Percentiles rank a stretch among this genome's conserved stretches.
Conservation (phyloP, 805 yeast genomes). For the Candida gorgasii region DNA sequence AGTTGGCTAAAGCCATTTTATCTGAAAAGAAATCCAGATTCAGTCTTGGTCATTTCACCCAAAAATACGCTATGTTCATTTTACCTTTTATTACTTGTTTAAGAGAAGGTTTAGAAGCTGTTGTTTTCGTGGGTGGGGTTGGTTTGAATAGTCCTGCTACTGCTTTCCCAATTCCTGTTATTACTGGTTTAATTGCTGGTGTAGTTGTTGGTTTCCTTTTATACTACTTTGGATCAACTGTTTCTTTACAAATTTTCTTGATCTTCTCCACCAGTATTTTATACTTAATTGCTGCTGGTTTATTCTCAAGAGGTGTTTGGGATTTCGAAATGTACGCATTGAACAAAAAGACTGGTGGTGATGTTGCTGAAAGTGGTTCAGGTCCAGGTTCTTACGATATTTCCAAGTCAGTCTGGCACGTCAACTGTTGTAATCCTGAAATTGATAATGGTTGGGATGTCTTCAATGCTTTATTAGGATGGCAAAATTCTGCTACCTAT, state of each 20-base stretch:
- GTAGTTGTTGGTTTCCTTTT: constrained; percentile 63
- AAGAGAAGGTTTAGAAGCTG: constrained; percentile 83
- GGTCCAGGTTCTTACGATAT: constrained; percentile 96
- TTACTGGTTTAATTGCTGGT: constrained; percentile 85
- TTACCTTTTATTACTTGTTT: constrained; percentile 88
- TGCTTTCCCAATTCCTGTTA: constrained; percentile 92
- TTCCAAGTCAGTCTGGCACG: constrained; percentile 84
- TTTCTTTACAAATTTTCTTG: constrained; percentile 86
- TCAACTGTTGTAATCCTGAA: constrained; percentile 95
- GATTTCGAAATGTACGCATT: constrained; percentile 71
- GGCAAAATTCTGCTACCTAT: constrained; percentile 96
- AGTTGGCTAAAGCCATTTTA: constrained; percentile 82
- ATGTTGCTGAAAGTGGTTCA: constrained; percentile 87
- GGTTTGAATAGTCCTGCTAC: constrained; percentile 36
- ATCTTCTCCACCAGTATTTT: constrained; percentile 85
- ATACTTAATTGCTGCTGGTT: constrained; percentile 87
- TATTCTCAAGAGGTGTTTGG: constrained; percentile 94
- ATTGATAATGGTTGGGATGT: constrained; percentile 95
- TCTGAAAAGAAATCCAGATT: constrained; percentile 57
- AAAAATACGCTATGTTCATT: constrained; percentile 84
- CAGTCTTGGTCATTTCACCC: constrained; percentile 33
- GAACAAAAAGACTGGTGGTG: constrained; percentile 80
- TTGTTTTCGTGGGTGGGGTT: constrained; percentile 48
- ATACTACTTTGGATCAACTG: constrained; percentile 78
- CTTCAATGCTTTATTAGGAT: constrained; percentile 89